These are phyloP conservation scores for Elsinoe perseae DNA, from an alignment of 2,329 filamentous ascomycete species.

Conservation along the genomic window DNA sequence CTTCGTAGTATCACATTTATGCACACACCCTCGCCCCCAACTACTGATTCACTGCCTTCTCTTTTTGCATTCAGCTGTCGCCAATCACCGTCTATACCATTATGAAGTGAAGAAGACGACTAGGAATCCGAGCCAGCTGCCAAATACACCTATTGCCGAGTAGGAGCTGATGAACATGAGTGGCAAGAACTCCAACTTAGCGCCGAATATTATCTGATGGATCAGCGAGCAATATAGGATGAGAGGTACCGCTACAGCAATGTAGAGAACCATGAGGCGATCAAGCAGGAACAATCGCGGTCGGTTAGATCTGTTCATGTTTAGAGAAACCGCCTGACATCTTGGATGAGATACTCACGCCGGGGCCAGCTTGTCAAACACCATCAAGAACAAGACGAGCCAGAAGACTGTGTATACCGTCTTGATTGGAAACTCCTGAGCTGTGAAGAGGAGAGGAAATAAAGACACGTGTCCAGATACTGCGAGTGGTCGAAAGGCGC, in stretches of 20 bases:
- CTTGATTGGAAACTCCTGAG: slow-evolving; percentile 89
- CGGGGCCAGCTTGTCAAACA: slow-evolving; percentile 80
- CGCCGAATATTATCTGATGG: slow-evolving; percentile 76
- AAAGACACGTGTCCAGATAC: slow-evolving; percentile 92
- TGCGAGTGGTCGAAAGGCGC: slow-evolving; percentile 83
- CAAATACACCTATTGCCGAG: slow-evolving; percentile 85
- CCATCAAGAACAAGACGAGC: slow-evolving; percentile 76
- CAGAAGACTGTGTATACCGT: slow-evolving; percentile 87
- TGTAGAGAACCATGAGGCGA: slow-evolving; percentile 82
- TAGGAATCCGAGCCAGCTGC: slow-evolving; percentile 90
- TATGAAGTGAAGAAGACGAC: slow-evolving; percentile 68
- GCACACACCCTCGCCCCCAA: no score
- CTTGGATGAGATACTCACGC: slow-evolving; percentile 42
- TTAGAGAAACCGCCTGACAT: slow-evolving; percentile 4
- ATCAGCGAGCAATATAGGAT: slow-evolving; percentile 81
- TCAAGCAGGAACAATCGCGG: slow-evolving; percentile 85
- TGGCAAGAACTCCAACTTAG: slow-evolving; percentile 78
- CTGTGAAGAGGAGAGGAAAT: slow-evolving; percentile 87
- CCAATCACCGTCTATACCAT: neutral
- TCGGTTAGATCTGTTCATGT: slow-evolving; percentile 52
- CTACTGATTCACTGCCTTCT: neutral
- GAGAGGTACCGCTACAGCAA: slow-evolving; percentile 78
- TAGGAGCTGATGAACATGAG: slow-evolving; percentile 97
- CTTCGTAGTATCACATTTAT: no score
- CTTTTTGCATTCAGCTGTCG: no score